A percentile compares a stretch with the other conserved stretches of the same genome.
These are phyloP conservation scores for Blyttiomyces sp. DNA, from an alignment of 371 early-diverging fungal genomes.

Conservation along the genomic window DNA sequence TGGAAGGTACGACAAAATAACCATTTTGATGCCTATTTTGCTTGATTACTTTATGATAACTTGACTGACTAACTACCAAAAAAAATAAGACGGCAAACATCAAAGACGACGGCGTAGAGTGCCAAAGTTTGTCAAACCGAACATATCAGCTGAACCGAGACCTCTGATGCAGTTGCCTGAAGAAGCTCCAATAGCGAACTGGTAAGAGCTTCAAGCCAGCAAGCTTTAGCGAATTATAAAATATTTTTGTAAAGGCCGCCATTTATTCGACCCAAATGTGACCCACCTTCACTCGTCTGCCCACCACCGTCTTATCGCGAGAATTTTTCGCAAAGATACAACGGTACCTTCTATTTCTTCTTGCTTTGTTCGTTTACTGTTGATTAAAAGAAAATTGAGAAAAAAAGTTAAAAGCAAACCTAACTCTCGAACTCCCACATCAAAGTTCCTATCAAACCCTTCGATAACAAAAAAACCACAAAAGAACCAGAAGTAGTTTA, in stretches of 20 bases:
- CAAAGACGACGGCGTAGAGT: neutral
- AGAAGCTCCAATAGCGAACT: neutral
- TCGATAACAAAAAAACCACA: neutral
- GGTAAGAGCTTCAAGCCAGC: neutral
- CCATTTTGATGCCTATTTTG: too few relatives aligned
- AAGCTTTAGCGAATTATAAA: too few relatives aligned
- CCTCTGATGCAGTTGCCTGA: slow-evolving; percentile 9
- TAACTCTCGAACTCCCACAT: neutral
- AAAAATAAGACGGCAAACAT: neutral
- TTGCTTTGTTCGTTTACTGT: too few relatives aligned
- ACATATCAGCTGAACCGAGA: slow-evolving; percentile 3
- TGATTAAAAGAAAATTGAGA: neutral
- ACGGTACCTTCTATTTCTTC: too few relatives aligned
- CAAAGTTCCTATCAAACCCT: neutral
- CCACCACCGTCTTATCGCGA: neutral
- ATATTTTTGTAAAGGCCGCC: too few relatives aligned
- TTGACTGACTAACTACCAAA: too few relatives aligned
- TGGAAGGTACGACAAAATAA: too few relatives aligned
- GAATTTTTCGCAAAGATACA: neutral
- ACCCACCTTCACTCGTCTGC: neutral
- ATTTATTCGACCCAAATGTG: neutral
- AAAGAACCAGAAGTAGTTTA: neutral
- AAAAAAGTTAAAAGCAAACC: neutral
- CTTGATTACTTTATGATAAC: too few relatives aligned
- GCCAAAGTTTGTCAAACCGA: slow-evolving; percentile 9